A percentile compares a stretch with the other conserved stretches of the same genome.
Conservation (phyloP, 2,329 filamentous ascomycete species). For the Cladosporium colombiae region DNA sequence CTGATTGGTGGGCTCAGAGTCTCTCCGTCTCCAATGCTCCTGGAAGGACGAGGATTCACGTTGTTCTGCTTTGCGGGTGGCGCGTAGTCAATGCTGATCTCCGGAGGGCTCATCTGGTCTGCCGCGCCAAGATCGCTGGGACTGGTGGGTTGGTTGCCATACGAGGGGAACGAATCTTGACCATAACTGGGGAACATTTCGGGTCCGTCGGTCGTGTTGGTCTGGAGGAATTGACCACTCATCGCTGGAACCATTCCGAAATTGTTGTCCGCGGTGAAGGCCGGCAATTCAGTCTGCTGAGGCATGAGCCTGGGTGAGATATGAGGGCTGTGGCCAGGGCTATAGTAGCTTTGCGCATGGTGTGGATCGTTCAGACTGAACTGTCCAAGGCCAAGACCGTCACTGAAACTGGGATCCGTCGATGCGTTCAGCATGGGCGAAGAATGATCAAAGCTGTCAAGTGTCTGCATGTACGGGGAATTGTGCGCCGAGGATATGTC, state of each 20-base stretch:
- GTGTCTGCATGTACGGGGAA: constrained; percentile 76
- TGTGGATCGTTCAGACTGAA: constrained; percentile 74
- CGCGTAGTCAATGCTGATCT: constrained; percentile 92
- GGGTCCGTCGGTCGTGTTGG: constrained; percentile 44
- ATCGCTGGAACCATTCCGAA: constrained; percentile 50
- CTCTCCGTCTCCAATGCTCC: constrained; percentile 69
- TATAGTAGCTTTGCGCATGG: constrained; percentile 48
- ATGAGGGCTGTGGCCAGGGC: constrained; percentile 72
- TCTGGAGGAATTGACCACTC: constrained; percentile 51
- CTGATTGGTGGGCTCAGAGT: constrained; percentile 78
- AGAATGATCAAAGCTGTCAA: constrained; percentile 79
- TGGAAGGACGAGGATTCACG: constrained; percentile 60
- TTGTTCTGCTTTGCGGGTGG: constrained; percentile 60
- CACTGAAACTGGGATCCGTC: constrained; percentile 74
- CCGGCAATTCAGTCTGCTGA: constrained; percentile 58
- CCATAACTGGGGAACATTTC: constrained; percentile 53
- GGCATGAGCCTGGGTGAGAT: constrained; percentile 66
- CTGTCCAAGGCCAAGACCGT: constrained; percentile 73
- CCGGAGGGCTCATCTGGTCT: constrained; percentile 82
- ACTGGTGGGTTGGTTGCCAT: constrained; percentile 40
- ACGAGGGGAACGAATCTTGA: constrained; percentile 53
- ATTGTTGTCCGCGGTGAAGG: constrained; percentile 47
- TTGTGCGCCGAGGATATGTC: constrained; percentile 83
- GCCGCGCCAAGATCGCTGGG: constrained; percentile 65
- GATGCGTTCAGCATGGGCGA: constrained; percentile 78